These are phyloP conservation scores for Thinopyrum obtusiflorum DNA, from an alignment of 202 grass and related monocot species.

Conservation along the genomic window DNA sequence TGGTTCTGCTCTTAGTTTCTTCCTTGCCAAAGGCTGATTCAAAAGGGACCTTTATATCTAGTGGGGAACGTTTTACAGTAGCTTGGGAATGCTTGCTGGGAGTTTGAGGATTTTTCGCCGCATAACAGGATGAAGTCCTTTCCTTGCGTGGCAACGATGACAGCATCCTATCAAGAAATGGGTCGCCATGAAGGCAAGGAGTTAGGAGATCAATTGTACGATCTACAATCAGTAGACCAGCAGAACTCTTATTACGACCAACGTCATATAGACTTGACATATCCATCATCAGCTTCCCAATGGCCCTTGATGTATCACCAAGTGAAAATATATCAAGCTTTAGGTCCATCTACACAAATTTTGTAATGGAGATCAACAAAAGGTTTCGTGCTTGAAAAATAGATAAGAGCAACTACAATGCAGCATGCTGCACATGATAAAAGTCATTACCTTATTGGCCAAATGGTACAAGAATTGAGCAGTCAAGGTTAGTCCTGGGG, in stretches of 20 bases:
- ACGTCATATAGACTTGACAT: conserved; percentile 99
- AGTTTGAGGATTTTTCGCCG: conserved; percentile 43
- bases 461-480: conserved; percentile 93
- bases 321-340: conserved; percentile 98
- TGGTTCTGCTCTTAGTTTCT: conserved; percentile 42
- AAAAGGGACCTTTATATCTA: conserved; percentile 80
- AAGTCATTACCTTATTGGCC: conserved; percentile 73
- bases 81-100: conserved; percentile 35
- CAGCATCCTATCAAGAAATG: conserved; percentile 85
- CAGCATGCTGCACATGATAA: neutral
- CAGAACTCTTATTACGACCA: conserved; percentile 82
- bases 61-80: conserved; percentile 51
- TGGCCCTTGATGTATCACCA: conserved; percentile 78
- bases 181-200: conserved; percentile 77
- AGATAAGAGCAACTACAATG: conserved; percentile 18
- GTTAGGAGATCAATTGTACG: conserved; percentile 93
- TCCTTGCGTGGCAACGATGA: conserved; percentile 64
- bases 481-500: conserved; percentile 78
- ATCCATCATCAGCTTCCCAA: conserved; percentile 96
- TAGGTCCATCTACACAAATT: conserved; percentile 75
- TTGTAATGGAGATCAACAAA: conserved; percentile 33
- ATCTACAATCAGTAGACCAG: conserved; percentile 86
- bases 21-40: conserved; percentile 55
- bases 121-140: conserved; percentile 40
- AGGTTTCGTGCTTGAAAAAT: neutral